phyloP scores from a whole-genome alignment of 2,329 filamentous ascomycete genomes.

The Fusarium sp. region DNA sequence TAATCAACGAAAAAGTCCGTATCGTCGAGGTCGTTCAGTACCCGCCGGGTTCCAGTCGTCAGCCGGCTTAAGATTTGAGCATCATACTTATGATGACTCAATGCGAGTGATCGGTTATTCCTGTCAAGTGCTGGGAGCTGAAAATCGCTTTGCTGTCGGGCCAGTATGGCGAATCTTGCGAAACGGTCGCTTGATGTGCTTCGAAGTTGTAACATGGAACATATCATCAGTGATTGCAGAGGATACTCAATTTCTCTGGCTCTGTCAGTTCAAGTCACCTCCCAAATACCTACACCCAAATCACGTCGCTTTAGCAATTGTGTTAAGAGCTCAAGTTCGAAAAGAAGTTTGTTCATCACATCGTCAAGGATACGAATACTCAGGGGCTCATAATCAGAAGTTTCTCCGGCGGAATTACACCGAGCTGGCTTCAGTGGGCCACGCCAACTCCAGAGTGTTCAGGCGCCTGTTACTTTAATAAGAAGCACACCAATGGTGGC shows the following conservation, averaged over 20 bases:
- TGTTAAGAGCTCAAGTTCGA: not conserved
- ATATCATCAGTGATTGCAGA: not conserved
- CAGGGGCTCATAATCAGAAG: not conserved
- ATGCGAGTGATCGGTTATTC: not conserved
- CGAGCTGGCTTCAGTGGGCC: not conserved
- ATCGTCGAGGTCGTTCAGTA: not conserved
- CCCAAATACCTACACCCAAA: not conserved
- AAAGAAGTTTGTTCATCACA: not conserved
- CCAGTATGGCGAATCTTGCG: not conserved
- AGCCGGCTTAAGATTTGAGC: not conserved
- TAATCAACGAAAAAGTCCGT: not conserved
- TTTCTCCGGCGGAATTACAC: not conserved
- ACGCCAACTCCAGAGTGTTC: not conserved
- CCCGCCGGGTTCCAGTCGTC: not conserved
- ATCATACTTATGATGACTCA: slow-evolving; percentile 8
- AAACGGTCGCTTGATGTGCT: not conserved
- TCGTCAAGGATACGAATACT: not conserved
- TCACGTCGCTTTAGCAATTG: not conserved
- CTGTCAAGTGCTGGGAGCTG: not conserved
- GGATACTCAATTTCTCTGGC: not conserved
- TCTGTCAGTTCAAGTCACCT: not conserved
- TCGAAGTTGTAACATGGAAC: not conserved
- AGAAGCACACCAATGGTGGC: not conserved
- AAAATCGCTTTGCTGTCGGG: not conserved
- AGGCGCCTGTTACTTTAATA: not conserved